Percentiles rank a stretch among this genome's conserved stretches.
phyloP scores from a whole-genome alignment of 169 alveolate species.

The Eimeria mitis region DNA sequence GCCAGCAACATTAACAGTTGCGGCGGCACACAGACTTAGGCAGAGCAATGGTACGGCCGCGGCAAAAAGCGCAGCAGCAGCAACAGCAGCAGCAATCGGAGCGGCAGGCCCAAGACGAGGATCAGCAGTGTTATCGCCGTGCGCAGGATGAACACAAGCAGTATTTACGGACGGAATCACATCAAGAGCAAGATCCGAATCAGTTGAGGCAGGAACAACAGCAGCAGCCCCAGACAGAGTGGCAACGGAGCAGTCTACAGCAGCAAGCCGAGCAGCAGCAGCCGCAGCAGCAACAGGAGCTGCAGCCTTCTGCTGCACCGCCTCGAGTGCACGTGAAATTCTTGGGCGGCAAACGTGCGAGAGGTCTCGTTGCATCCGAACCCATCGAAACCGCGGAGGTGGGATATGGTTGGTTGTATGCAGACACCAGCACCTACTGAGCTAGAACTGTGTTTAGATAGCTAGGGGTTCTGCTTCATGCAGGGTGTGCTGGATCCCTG shows the following conservation, averaged over 20 bases:
- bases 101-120: neutral
- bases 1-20: neutral
- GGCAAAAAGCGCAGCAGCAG: slow-evolving; percentile 36
- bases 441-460: too few species aligned
- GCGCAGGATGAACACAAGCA: neutral
- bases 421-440: neutral
- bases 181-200: neutral
- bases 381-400: slow-evolving; percentile 15
- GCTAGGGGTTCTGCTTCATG: too few species aligned
- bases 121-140: neutral
- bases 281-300: slow-evolving; percentile 32
- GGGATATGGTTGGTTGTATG: neutral
- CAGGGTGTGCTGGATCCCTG: neutral
- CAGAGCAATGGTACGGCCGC: neutral
- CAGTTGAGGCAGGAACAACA: neutral
- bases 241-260: neutral
- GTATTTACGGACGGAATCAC: neutral
- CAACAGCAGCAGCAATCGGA: neutral
- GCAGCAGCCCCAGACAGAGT: slow-evolving; percentile 1
- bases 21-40: neutral
- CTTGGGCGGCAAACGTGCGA: slow-evolving; percentile 14
- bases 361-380: slow-evolving; percentile 48
- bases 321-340: slow-evolving; percentile 1
- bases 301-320: neutral
- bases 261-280: neutral